Evolutionary conservation across 2,329 filamentous ascomycete genomes (phyloP).

Genomic region (Clarireedia sp.): DNA sequence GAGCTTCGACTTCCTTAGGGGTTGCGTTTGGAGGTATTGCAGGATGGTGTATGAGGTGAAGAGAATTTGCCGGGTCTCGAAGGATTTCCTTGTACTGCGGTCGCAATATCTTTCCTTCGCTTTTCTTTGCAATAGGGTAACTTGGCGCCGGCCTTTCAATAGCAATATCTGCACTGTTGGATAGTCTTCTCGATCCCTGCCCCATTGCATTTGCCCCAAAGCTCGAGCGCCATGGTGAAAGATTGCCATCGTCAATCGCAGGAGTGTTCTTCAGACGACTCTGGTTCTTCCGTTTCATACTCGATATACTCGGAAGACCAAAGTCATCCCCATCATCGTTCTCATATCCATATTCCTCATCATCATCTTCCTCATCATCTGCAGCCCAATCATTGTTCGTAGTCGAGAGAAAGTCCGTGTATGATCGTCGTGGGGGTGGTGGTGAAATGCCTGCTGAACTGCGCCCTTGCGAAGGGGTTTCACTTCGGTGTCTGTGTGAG

Average conservation of each 20-base stretch:
- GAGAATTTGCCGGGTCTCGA: conserved; percentile 78
- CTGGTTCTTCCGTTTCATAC: conserved; percentile 67
- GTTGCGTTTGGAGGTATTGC: conserved; percentile 64
- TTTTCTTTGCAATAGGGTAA: conserved; percentile 83
- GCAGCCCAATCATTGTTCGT: conserved; percentile 77
- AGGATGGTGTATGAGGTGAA: conserved; percentile 89
- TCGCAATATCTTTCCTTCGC: conserved; percentile 87
- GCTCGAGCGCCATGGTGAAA: conserved; percentile 31
- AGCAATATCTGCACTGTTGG: conserved; percentile 88
- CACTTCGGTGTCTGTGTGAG: conserved; percentile 44
- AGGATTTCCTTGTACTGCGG: conserved; percentile 98
- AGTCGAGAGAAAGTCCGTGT: conserved; percentile 73
- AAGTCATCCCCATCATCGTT: conserved; percentile 91
- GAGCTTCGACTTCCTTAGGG: conserved; percentile 75
- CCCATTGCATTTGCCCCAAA: conserved; percentile 32
- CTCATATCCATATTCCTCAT: conserved; percentile 69
- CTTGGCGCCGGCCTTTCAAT: conserved; percentile 75
- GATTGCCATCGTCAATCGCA: conserved; percentile 14
- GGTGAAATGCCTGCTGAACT: conserved; percentile 47
- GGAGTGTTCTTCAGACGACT: conserved; percentile 31
- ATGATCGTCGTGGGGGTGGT: conserved; percentile 58
- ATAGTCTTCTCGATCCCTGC: conserved; percentile 49
- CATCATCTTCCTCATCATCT: conserved; percentile 59
- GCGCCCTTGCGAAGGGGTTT: conserved; percentile 48
- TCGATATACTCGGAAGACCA: conserved; percentile 84